Base-by-base conservation (phyloP, 2,329 filamentous ascomycete genomes). In the Colletotrichum eremochloae region DNA sequence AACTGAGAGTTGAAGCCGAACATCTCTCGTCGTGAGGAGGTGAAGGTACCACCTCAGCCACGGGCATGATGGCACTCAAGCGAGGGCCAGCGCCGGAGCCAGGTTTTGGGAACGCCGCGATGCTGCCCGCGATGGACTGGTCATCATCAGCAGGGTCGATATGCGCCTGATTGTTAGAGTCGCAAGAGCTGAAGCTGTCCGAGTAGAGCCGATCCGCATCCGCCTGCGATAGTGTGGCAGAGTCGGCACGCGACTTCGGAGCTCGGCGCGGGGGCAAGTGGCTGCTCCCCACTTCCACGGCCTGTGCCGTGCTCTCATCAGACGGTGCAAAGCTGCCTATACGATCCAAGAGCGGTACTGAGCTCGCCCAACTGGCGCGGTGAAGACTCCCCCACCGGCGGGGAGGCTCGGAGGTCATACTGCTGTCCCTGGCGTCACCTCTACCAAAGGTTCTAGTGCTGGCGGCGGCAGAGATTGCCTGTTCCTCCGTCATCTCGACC, bases 31-130 rank as follows among this genome's bases (percentile, higher is more conserved):
- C 72, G 18, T 48, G 9, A 1, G 62, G 52, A 12, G 52, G 9
- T 18, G 53, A 62, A 5, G 72, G 82, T 31, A 81, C 73, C n/a
- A 84, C 74, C 33, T 83, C 78, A 18, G 79, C 78, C 1, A 84
- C 81, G 3, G 83, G 82, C 79, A 85, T 82, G 53, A 86, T 80
- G 44, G 80, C 76, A 36, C 78, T 80, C 31, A 84, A 75, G 6
- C 78, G 79, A 15, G 76, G 74, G n/a, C 52, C 52, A 12, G 76
- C 72, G 20, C 52, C 52, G 12, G 62, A 66, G 12, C 69, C 70
- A 9, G 58, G 63, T 31, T 65, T 66, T 18, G 63, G 65, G 3
- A 63, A 66, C 38, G 70, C 63, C 4, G 57, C 62, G 29, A 68
- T 66, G 31, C 62, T 70, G 36, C 65, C 71, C 15, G 58, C 63